Base-by-base conservation (phyloP, 2,329 filamentous ascomycete species). In the Dryadomyces quercus-mongolicae region DNA sequence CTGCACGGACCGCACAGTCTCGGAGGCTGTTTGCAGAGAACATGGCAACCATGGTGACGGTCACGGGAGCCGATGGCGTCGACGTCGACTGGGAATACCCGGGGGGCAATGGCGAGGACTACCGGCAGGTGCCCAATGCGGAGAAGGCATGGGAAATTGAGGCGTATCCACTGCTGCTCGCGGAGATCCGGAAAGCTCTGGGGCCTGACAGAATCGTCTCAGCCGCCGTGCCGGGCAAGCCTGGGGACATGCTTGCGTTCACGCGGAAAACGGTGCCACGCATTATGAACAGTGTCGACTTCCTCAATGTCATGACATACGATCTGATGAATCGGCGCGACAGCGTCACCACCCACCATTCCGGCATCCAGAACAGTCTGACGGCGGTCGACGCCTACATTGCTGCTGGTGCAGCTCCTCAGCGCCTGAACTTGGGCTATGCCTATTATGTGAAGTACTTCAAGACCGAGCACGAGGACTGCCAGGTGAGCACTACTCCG, bases 291-390 rank as follows among this genome's bases (percentile, higher is more conserved):
- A 71, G 73, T 1, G 74, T 86, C 18, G 82, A 88, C 63, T 84
- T 81, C 62, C 71, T 87, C 62, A 87, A 87, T 62, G 68, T 88
- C 58, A 87, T 87, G 84, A 75, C 77, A 0, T 88, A 88, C 64
- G 85, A 88, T 62, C 64, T 88, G 49, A 84, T 85, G 76, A 87
- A 86, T 68, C 81, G 85, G 12, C 78, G 85, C n/a, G 81, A 87
- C 64, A 78, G 70, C 51, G 65, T 73, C 20, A 88, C 84, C 2
- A 74, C 72, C 31, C 85, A 88, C 63, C 83, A 87, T 61, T 78
- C 75, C 10, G 80, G 81, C 6, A 68, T 86, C 22, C 61, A 70
- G 51, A 73, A 71, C 13, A 81, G 82, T 9, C 62, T 78, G 1
- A 69, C 74, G 5, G 69, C 77, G 0, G 65, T 88, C 62, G 70